Evolutionary conservation across 1,139 yeast species (phyloP), one percentile per base, ranked within the genome.

Genomic region (Lodderomyces beijingensis): DNA sequence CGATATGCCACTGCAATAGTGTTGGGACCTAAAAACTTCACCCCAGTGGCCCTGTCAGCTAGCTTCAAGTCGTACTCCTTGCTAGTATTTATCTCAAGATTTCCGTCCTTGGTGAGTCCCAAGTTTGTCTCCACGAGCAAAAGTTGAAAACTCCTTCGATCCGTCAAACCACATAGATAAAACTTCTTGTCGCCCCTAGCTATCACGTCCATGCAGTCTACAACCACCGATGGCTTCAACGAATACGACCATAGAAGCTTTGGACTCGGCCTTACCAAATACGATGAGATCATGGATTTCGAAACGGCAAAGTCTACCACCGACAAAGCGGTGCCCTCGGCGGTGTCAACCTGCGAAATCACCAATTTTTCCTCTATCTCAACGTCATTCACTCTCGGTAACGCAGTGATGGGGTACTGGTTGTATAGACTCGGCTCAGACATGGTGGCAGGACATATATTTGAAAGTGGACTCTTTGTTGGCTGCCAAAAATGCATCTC

Each of bases 261-360:
- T 10, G 95, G 95, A 9, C 93, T 77, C 23, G 96, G 96, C 46
- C 76, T 77, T 33, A 85, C 70, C 21, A 83, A 64, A 50, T 80
- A 83, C 37, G 80, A 75, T 13, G 86, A 77, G 33, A 88, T 67
- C 35, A 83, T 77, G 28, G 93, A 82, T 38, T 85, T 87, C 16
- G 93, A 80, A 23, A 86, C 71, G 29, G 88, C 94, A 25, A 86
- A 57, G 47, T 79, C 77, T 23, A 68, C 51, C 16, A 55, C 47
- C 17, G 59, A 43, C 11, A 57, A 50, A n/a, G n/a, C n/a, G n/a
- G n/a, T n/a, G n/a, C n/a, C n/a, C n/a, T n/a, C n/a, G n/a, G n/a
- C n/a, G n/a, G n/a, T n/a, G 21, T 54, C 53, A 25, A 55, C 53
- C 32, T 50, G 36, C 19, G 54, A 23, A 7, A 14, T 7, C 8